A percentile compares a stretch with the other conserved stretches of the same genome.
These are phyloP conservation scores for Aspergillus cavernicola DNA, from an alignment of 495 filamentous ascomycete genomes.

Conservation along the genomic window DNA sequence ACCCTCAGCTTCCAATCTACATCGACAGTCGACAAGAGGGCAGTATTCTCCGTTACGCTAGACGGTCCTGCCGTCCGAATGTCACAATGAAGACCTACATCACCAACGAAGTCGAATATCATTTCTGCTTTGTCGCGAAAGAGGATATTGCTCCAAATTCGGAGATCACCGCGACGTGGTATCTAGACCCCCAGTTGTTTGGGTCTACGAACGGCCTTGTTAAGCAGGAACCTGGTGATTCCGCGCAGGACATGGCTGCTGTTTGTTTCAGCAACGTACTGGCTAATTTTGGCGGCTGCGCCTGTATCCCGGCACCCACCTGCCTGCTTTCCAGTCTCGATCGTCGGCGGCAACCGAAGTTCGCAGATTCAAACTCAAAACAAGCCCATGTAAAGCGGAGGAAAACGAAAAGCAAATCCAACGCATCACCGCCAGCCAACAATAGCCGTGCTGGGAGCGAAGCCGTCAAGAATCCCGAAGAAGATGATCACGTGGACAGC, in stretches of 20 bases:
- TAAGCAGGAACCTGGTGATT: constrained; percentile 43
- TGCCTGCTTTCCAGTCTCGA: constrained; percentile 75
- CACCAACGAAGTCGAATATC: constrained; percentile 68
- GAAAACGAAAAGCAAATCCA: constrained; percentile 57
- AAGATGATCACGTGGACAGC: constrained; percentile 52
- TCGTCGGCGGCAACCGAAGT: constrained; percentile 54
- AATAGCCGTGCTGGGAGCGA: constrained; percentile 80
- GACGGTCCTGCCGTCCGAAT: constrained; percentile 87
- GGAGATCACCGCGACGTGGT: constrained; percentile 67
- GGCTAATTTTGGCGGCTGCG: constrained; percentile 84
- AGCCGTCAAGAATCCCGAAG: constrained; percentile 46
- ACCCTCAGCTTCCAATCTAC: constrained; percentile 76
- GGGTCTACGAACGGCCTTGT: constrained; percentile 44
- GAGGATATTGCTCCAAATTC: constrained; percentile 59
- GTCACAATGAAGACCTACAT: constrained; percentile 76
- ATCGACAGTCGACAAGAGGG: constrained; percentile 87
- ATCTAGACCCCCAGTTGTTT: constrained; percentile 49
- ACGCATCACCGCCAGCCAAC: constrained; percentile 66
- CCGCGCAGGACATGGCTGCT: constrained; percentile 43
- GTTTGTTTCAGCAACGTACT: constrained; percentile 74
- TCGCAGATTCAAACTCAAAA: constrained; percentile 31
- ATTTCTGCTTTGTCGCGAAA: constrained; percentile 85
- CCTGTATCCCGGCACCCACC: constrained; percentile 61
- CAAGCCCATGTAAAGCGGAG: constrained; percentile 46
- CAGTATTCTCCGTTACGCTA: constrained; percentile 75